A percentile compares a stretch with the other conserved stretches of the same genome.
These are phyloP conservation scores for Fraxinus angustifolia DNA, from an alignment of 305 asterid species.

Conservation along the genomic window DNA sequence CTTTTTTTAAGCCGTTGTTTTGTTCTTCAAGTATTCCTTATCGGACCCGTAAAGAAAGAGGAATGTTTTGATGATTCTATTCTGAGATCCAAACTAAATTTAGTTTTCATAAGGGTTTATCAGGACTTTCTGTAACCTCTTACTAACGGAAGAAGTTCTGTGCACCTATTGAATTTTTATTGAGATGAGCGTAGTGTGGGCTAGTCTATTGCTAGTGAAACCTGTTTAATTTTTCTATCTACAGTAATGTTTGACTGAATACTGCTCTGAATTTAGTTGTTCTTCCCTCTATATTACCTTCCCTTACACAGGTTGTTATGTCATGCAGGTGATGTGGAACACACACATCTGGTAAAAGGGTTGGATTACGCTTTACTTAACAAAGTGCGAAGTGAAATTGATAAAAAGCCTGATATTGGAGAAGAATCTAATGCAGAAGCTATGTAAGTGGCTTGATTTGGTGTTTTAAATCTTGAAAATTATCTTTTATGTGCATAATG, in stretches of 20 bases:
- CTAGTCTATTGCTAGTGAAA: slow-evolving; percentile 15
- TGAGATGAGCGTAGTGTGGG: neutral
- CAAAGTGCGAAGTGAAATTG: slow-evolving; percentile 94
- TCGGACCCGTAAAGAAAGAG: neutral
- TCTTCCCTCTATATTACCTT: slow-evolving; percentile 13
- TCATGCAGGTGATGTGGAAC: slow-evolving; percentile 92
- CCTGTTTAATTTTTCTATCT: neutral
- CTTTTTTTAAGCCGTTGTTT: neutral
- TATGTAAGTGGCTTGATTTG: slow-evolving; percentile 40
- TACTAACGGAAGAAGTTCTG: neutral
- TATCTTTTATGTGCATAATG: slow-evolving; percentile 18
- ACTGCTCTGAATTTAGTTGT: slow-evolving; percentile 10
- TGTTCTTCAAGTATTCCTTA: neutral
- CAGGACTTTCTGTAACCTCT: slow-evolving; percentile 6
- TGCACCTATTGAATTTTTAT: neutral
- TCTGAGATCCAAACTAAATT: neutral
- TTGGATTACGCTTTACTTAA: slow-evolving; percentile 91
- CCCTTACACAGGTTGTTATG: slow-evolving; percentile 31
- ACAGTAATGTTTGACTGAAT: slow-evolving; percentile 4
- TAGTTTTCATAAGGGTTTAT: neutral
- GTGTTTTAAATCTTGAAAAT: slow-evolving; percentile 2
- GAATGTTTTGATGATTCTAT: neutral
- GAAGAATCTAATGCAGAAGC: slow-evolving; percentile 68
- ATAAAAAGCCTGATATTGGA: slow-evolving; percentile 73
- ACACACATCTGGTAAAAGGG: slow-evolving; percentile 96